Evolutionary conservation across 2,329 filamentous ascomycete species (phyloP).

Genomic region (Alternaria hordeiaustralica): DNA sequence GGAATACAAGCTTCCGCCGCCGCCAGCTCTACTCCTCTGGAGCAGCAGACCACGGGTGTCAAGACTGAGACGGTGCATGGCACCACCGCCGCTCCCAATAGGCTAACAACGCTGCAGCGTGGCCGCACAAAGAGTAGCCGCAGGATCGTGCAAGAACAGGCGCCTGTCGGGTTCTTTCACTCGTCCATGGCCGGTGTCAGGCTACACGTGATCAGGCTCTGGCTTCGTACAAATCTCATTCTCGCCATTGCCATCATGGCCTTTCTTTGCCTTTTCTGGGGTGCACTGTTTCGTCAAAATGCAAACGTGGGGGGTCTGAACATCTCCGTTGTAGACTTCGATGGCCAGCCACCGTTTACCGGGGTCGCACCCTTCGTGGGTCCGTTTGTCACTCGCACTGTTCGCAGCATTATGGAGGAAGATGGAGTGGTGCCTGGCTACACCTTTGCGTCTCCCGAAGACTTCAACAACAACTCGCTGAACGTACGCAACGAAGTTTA

Average conservation of each 20-base stretch:
- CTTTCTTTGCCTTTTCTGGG: constrained; percentile 39
- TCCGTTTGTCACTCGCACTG: constrained; percentile 57
- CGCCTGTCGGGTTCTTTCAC: constrained; percentile 38
- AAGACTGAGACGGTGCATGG: constrained; percentile 31
- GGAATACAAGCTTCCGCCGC: constrained; percentile 3
- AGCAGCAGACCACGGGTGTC: constrained; percentile 19
- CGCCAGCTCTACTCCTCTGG: neutral
- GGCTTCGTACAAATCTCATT: constrained; percentile 37
- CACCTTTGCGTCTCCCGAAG: constrained; percentile 53
- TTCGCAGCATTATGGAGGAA: constrained; percentile 48
- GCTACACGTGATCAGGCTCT: constrained; percentile 38
- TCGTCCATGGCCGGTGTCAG: constrained; percentile 39
- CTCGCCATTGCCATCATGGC: constrained; percentile 32
- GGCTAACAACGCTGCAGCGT: constrained; percentile 18
- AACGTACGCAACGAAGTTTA: constrained; percentile 65
- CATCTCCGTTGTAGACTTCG: constrained; percentile 69
- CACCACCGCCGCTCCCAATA: constrained; percentile 5
- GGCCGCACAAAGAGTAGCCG: constrained; percentile 29
- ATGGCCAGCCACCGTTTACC: constrained; percentile 60
- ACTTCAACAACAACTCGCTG: constrained; percentile 63
- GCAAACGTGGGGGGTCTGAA: constrained; percentile 48
- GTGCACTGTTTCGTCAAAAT: constrained; percentile 35
- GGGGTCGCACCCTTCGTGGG: constrained; percentile 60
- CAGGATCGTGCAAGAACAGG: constrained; percentile 10
- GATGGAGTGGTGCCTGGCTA: constrained; percentile 57